Evolutionary conservation across 2,329 filamentous ascomycete genomes (phyloP).

Genomic region (Colletotrichum lini): DNA sequence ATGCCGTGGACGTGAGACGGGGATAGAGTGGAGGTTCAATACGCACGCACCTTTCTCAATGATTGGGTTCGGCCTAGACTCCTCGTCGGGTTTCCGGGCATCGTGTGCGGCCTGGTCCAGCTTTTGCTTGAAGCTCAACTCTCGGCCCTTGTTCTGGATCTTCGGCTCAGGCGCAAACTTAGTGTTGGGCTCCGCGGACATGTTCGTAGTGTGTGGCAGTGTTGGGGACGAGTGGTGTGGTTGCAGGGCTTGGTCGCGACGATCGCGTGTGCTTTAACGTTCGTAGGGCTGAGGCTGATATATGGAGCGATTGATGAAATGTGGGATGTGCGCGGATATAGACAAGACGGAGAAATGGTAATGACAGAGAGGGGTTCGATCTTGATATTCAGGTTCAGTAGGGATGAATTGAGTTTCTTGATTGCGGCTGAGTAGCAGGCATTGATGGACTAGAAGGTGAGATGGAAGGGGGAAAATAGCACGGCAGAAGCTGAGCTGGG

Average conservation of each 20-base stretch:
- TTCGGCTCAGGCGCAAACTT: slow-evolving; percentile 38
- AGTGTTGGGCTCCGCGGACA: slow-evolving; percentile 33
- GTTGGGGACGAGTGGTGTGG: neutral
- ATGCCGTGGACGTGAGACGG: neutral
- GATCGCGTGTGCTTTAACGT: slow-evolving; percentile 20
- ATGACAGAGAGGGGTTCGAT: slow-evolving; percentile 4
- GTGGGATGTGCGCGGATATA: neutral
- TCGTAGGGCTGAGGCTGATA: slow-evolving; percentile 11
- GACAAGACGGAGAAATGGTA: slow-evolving; percentile 21
- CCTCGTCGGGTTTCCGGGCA: slow-evolving; percentile 47
- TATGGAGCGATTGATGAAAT: neutral
- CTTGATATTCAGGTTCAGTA: neutral
- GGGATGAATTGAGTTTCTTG: slow-evolving; percentile 18
- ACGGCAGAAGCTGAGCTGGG: slow-evolving; percentile 29
- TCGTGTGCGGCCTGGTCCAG: slow-evolving; percentile 60
- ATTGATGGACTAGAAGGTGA: slow-evolving; percentile 23
- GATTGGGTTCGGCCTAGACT: slow-evolving; percentile 52
- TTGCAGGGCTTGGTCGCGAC: neutral
- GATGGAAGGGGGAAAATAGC: slow-evolving; percentile 20
- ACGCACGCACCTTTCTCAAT: slow-evolving; percentile 59
- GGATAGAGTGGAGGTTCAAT: neutral
- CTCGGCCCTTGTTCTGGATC: slow-evolving; percentile 30
- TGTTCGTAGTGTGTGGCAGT: slow-evolving; percentile 14
- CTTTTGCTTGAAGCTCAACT: slow-evolving; percentile 59
- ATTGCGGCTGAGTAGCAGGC: slow-evolving; percentile 27